Evolutionary conservation across 495 filamentous ascomycete species (phyloP), one percentile per base, ranked within the genome.

Genomic region (Podospora australis): DNA sequence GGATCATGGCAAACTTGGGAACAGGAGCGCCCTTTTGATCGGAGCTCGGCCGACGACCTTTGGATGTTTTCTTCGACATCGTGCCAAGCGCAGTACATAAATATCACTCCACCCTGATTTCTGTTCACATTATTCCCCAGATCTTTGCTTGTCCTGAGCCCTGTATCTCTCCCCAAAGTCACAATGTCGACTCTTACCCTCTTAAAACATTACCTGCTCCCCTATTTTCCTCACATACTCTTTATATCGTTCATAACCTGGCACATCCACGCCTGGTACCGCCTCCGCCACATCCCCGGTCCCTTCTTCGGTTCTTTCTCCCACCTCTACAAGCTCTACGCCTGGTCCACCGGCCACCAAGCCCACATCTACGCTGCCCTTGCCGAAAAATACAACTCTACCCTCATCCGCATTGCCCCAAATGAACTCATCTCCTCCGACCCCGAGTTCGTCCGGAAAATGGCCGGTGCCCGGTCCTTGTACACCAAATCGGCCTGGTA

Each of bases 401-500:
- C 68, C 8, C 47, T 77, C 21, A 63, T 76, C 32, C 66, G 75
- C 10, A 62, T 71, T 36, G 68, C 7, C 40, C 65, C 38, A 16
- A 9, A 40, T 2, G 16, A 21, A 3, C 38, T 40, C 21, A 16
- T 40, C 38, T 21, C 38, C 19, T 54, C 59, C 39, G 64, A 72
- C 43, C 50, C 62, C 8, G 53, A 66, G 3, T 57, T 56, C 6
- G 23, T 63, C 1, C 54, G 52, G 48, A 49, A 56, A 1, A 60
- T 64, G 17, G 54, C 48, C 48, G 46, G 38, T 19, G 58, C 55
- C 13, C 57, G 60, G 16, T 54, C 51, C 10, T 28, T 16, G 7
- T 65, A 64, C 29, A 39, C 32, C 3, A 60, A 58, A 14, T 53
- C 55, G 13, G 25, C 32, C 17, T 65, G 62, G 57, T 59, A 62